Conservation (phyloP, 2,329 filamentous ascomycete species). For the Fusarium pseudonygamai region DNA sequence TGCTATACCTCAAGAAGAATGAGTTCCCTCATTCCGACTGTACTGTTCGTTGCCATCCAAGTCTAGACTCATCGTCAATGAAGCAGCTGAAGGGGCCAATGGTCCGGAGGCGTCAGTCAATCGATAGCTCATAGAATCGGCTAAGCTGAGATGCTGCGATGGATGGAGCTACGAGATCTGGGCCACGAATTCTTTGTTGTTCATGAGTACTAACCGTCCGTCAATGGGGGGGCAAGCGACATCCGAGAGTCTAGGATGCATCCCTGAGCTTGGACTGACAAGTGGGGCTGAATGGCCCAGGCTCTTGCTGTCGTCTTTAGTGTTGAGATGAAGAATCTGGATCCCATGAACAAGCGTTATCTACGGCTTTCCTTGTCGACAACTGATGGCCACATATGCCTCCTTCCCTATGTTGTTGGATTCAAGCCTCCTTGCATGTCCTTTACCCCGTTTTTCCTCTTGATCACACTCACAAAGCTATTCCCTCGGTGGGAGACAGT, state of each 20-base stretch:
- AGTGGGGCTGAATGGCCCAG: accelerated
- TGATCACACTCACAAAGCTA: background rate
- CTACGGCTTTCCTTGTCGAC: accelerated
- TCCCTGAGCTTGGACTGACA: background rate
- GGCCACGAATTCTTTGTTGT: background rate
- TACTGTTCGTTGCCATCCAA: too few relatives aligned
- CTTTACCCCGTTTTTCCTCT: accelerated
- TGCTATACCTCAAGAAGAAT: background rate
- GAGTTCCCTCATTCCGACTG: accelerated
- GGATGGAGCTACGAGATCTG: background rate
- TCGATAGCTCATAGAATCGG: background rate
- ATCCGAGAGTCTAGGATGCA: background rate
- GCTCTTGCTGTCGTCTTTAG: accelerated
- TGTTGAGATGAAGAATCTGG: background rate
- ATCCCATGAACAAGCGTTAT: accelerated
- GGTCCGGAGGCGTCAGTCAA: background rate
- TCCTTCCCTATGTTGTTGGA: background rate
- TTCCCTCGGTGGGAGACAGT: accelerated
- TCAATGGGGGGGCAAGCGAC: background rate
- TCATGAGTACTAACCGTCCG: accelerated
- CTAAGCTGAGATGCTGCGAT: accelerated
- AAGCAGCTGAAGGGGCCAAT: background rate
- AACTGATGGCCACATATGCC: accelerated
- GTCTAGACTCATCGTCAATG: accelerated
- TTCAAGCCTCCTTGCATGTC: background rate